These are phyloP conservation scores for Ophiostoma novo-ulmi DNA, from an alignment of 2,329 filamentous ascomycete species.

Conservation along the genomic window DNA sequence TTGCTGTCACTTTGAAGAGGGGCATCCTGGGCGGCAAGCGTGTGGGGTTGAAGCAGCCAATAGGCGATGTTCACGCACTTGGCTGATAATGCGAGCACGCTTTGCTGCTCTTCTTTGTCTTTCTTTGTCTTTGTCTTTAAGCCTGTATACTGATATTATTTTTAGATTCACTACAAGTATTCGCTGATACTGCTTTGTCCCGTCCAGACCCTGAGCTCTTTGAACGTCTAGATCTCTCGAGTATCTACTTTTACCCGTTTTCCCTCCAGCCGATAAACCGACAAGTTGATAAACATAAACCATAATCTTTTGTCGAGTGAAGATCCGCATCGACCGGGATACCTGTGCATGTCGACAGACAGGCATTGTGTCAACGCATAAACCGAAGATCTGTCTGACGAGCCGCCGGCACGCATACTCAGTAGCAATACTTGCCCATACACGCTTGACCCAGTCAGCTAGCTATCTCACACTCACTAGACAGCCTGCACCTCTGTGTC, in stretches of 20 bases:
- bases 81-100: too few species aligned
- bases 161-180: background rate
- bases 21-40: constrained; percentile 8
- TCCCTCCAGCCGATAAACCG: too few species aligned
- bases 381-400: background rate
- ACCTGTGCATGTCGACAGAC: background rate
- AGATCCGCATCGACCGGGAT: background rate
- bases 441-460: background rate
- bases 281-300: too few species aligned
- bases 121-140: background rate
- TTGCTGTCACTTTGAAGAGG: constrained; percentile 8
- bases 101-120: background rate
- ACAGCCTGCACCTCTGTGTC: background rate
- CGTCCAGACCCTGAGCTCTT: background rate
- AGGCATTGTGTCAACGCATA: background rate
- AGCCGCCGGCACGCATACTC: background rate
- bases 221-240: too few species aligned
- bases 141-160: background rate
- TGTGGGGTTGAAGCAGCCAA: background rate
- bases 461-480: background rate
- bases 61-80: background rate
- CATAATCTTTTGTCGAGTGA: background rate
- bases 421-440: background rate
- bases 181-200: too few species aligned
- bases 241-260: too few species aligned